Evolutionary conservation across 1,139 yeast species (phyloP).

Genomic region (Taphrina wiesneri): DNA sequence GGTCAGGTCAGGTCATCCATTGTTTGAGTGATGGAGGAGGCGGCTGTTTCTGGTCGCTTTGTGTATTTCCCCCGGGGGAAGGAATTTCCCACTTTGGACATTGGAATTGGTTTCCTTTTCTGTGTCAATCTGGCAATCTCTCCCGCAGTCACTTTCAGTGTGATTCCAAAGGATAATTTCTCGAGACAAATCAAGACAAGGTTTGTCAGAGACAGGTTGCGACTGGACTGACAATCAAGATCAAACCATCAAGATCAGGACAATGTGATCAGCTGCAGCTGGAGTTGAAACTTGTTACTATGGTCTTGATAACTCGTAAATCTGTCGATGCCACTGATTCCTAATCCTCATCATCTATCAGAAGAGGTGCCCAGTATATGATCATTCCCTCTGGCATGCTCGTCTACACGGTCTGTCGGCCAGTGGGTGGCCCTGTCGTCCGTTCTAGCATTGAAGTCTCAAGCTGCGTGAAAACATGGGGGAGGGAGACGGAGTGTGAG

Average conservation of each 20-base stretch:
- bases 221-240: too few relatives aligned
- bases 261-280: too few relatives aligned
- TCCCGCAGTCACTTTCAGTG: background rate
- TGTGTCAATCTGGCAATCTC: background rate
- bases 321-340: conserved; percentile 26
- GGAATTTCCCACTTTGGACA: too few relatives aligned
- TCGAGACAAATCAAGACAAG: background rate
- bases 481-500: background rate
- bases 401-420: conserved; percentile 19
- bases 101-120: too few relatives aligned
- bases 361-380: conserved; percentile 26
- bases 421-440: conserved; percentile 1
- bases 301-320: too few relatives aligned
- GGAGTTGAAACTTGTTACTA: too few relatives aligned
- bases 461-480: conserved; percentile 30
- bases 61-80: too few relatives aligned
- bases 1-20: too few relatives aligned
- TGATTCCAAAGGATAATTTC: background rate
- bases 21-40: too few relatives aligned
- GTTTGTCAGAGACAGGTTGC: background rate
- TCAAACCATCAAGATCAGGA: too few relatives aligned
- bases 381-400: conserved; percentile 28
- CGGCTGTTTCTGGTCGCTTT: too few relatives aligned
- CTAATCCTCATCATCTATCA: conserved; percentile 11
- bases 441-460: conserved; percentile 19